Conservation (phyloP, 371 early-diverging fungal species). For the Mucor irregularis region DNA sequence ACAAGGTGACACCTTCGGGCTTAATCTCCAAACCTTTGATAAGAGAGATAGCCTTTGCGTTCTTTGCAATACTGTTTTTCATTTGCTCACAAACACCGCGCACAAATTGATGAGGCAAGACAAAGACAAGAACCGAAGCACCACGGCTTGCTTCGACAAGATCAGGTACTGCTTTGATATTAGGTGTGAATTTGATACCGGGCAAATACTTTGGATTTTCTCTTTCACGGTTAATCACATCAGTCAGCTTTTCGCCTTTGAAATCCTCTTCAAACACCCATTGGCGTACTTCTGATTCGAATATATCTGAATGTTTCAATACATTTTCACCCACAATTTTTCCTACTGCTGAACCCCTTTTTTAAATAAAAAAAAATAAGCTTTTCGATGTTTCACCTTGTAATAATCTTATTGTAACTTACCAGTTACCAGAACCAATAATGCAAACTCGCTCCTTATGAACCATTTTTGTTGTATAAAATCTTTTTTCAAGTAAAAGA, state of each 20-base stretch:
- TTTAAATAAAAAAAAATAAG: slow-evolving; percentile 1
- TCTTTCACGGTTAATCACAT: slow-evolving; percentile 92
- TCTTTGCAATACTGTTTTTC: slow-evolving; percentile 60
- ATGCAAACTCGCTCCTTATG: slow-evolving; percentile 81
- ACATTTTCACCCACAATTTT: slow-evolving; percentile 94
- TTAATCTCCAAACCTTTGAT: slow-evolving; percentile 93
- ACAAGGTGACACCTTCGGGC: slow-evolving; percentile 74
- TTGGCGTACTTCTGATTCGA: slow-evolving; percentile 84
- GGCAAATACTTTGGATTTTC: slow-evolving; percentile 98
- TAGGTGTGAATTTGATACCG: slow-evolving; percentile 85
- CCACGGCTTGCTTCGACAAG: slow-evolving; percentile 74
- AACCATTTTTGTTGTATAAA: slow-evolving; percentile 13
- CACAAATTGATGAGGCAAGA: slow-evolving; percentile 98
- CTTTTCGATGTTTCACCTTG: background rate
- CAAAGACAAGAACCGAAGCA: slow-evolving; percentile 92
- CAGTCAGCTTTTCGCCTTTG: slow-evolving; percentile 84
- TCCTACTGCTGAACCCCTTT: slow-evolving; percentile 97
- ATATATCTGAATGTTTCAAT: slow-evolving; percentile 50
- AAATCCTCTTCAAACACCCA: slow-evolving; percentile 95
- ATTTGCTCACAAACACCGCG: slow-evolving; percentile 79
- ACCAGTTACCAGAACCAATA: slow-evolving; percentile 97
- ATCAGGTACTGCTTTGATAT: slow-evolving; percentile 85
- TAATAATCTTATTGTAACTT: slow-evolving; percentile 12
- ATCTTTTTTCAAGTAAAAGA: slow-evolving; percentile 3
- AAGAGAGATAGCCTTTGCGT: slow-evolving; percentile 89